Base-by-base conservation (phyloP, 1,284 basidiomycete species). In the Bjerkandera adusta region DNA sequence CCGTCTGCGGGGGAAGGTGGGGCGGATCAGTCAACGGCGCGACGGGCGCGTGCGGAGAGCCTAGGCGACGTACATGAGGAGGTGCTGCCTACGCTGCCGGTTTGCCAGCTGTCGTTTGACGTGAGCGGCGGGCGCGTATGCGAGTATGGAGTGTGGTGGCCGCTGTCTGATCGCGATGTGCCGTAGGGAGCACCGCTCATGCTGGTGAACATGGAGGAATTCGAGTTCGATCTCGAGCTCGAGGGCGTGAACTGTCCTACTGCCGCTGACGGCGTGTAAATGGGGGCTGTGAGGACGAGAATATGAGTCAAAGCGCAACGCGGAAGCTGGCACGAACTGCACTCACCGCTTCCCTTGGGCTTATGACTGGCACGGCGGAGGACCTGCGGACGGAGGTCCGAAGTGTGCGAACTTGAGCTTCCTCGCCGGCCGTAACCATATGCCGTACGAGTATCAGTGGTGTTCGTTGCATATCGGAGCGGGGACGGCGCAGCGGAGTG, bases 201-300 rank as follows among this genome's bases (percentile, higher is more conserved):
- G 32, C 57, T 54, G 34, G 69, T 68, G 46, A 61, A 67, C 20
- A 76, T 54, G 8, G 73, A 77, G 15, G 72, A 67, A 47, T 63
- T 72, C 10, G 74, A 76, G 55, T 69, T 74, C 15, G 73, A 70
- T n/a, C 74, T 69, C 43, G 75, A 76, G 33, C 67, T 61, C 7
- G 50, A 62, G 45, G 67, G 65, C 1, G 66, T 68, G 43, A 55
- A 58, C 49, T 64, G 63, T 18, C 57, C 51, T 5, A 54, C 41
- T 12, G 61, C 48, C 7, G 57, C 59, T 42, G 35, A 24, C 12
- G 47, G 44, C 22, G 62, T 58, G 53, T 61, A 60, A 36, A 58
- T 50, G 18, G 57, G 53, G 38, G 53, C 59, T 40, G 48, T 51
- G 48, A 36, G 15, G n/a, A 37, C 29, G 49, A 39, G 30, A 54